Conservation (phyloP, 2,329 filamentous ascomycete genomes). For the Epicoccum sorghinum region DNA sequence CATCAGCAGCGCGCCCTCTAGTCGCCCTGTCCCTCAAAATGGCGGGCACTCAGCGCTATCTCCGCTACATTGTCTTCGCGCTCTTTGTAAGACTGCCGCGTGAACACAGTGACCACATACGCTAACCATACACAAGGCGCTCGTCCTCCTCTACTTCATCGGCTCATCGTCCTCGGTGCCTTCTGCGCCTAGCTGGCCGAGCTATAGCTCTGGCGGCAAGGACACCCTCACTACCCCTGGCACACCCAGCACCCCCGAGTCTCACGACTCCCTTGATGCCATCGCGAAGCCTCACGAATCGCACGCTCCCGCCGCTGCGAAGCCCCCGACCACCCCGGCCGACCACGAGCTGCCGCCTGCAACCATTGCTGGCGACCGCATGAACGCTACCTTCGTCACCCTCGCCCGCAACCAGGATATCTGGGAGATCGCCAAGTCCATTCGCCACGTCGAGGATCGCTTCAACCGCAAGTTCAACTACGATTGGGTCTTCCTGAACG, state of each 20-base stretch:
- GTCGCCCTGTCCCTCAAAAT: slow-evolving; percentile 58
- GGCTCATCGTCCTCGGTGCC: slow-evolving; percentile 64
- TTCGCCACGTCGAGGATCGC: slow-evolving; percentile 94
- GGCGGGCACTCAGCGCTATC: slow-evolving; percentile 73
- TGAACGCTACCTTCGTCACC: slow-evolving; percentile 98
- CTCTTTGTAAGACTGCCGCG: slow-evolving; percentile 68
- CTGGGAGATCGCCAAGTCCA: slow-evolving; percentile 96
- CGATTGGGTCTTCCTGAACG: slow-evolving; percentile 99
- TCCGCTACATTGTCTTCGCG: slow-evolving; percentile 76
- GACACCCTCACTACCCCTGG: slow-evolving; percentile 22
- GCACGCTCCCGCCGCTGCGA: slow-evolving; percentile 12
- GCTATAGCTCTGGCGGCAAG: slow-evolving; percentile 25
- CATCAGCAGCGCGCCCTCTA: slow-evolving; percentile 21
- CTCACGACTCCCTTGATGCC: slow-evolving; percentile 13
- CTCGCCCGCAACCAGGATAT: slow-evolving; percentile 91
- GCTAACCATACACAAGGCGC: slow-evolving; percentile 51
- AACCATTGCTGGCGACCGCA: slow-evolving; percentile 70
- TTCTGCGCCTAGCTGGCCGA: slow-evolving; percentile 41
- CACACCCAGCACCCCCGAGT: slow-evolving; percentile 23
- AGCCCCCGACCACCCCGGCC: slow-evolving; percentile 43
- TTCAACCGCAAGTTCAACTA: slow-evolving; percentile 98
- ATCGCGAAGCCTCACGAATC: slow-evolving; percentile 15
- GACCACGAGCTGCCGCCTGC: slow-evolving; percentile 44
- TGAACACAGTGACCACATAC: not conserved
- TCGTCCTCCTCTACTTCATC: slow-evolving; percentile 83